phyloP scores from a whole-genome alignment of 2,329 filamentous ascomycete genomes.

The Cladosporium sp. region DNA sequence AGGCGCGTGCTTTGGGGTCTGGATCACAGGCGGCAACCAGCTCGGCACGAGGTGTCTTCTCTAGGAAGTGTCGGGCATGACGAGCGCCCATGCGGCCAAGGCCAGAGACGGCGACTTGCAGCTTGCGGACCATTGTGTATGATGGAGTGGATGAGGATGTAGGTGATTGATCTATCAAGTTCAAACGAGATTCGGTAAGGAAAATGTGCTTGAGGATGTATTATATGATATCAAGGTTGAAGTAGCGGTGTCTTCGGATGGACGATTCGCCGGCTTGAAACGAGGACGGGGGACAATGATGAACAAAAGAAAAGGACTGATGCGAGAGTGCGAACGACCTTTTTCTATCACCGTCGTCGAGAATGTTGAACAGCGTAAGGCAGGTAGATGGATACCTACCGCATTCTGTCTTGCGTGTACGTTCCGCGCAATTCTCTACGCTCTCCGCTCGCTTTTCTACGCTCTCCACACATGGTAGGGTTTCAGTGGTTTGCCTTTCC shows the following conservation, averaged over 20 bases:
- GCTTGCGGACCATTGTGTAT: conserved; percentile 33
- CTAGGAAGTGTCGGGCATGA: conserved; percentile 45
- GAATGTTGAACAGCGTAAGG: conserved; percentile 9
- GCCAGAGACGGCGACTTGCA: conserved; percentile 43
- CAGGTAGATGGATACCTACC: conserved; percentile 6
- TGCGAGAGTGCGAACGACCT: neutral
- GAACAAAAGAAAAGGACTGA: neutral
- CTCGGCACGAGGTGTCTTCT: conserved; percentile 42
- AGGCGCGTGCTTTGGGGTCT: conserved; percentile 39
- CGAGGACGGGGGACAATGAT: neutral
- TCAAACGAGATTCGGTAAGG: neutral
- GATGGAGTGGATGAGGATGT: neutral
- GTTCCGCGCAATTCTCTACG: conserved; percentile 7
- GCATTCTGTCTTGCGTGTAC: neutral
- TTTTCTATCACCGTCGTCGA: conserved; percentile 7
- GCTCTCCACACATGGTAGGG: conserved; percentile 6
- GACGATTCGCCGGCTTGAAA: neutral
- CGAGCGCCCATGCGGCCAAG: conserved; percentile 49
- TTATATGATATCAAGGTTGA: neutral
- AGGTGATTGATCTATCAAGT: neutral
- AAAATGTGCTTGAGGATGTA: neutral
- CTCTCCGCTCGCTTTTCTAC: conserved; percentile 1
- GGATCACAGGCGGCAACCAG: conserved; percentile 47
- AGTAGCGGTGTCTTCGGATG: conserved; percentile 1
- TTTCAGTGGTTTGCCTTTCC: neutral